Conservation (phyloP, 2,329 filamentous ascomycete species). For the Pseudocercospora cruenta region DNA sequence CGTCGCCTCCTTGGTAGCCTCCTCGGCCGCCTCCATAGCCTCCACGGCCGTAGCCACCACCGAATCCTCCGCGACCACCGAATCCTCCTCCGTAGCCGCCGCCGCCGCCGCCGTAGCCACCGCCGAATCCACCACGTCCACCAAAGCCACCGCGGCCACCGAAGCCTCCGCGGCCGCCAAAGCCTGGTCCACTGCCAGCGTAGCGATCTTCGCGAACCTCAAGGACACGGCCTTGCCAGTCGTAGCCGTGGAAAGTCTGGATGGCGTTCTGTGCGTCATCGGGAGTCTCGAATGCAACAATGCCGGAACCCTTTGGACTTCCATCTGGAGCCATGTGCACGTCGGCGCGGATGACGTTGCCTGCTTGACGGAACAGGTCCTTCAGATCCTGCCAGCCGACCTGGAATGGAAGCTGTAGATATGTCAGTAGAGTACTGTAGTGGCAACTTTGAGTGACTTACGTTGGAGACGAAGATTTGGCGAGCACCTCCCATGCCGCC, state of each 20-base stretch:
- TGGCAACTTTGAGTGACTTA: constrained; percentile 45
- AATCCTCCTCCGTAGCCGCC: constrained; percentile 55
- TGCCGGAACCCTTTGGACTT: constrained; percentile 92
- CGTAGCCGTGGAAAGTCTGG: constrained; percentile 96
- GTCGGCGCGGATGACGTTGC: constrained; percentile 88
- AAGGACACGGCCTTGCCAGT: constrained; percentile 91
- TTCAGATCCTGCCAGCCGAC: constrained; percentile 99
- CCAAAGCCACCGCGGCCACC: constrained; percentile 47
- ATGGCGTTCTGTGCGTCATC: constrained; percentile 97
- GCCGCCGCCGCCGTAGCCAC: constrained; percentile 50
- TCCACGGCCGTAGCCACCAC: constrained; percentile 48
- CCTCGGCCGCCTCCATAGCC: constrained; percentile 54
- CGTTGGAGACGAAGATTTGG: constrained; percentile 97
- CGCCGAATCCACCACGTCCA: constrained; percentile 48
- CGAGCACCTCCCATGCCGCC: constrained; percentile 64
- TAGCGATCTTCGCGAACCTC: constrained; percentile 97
- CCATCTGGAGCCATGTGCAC: constrained; percentile 91
- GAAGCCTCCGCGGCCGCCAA: constrained; percentile 43
- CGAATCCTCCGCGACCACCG: constrained; percentile 52
- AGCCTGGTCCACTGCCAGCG: constrained; percentile 61
- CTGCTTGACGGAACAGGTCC: constrained; percentile 96
- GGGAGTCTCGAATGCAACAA: constrained; percentile 92
- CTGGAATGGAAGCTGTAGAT: constrained; percentile 83
- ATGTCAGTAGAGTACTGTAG: constrained; percentile 29
- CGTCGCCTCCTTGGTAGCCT: constrained; percentile 64